Evolutionary conservation across 345 rosid genomes (phyloP).

Genomic region (Sisymbrium altissimum): DNA sequence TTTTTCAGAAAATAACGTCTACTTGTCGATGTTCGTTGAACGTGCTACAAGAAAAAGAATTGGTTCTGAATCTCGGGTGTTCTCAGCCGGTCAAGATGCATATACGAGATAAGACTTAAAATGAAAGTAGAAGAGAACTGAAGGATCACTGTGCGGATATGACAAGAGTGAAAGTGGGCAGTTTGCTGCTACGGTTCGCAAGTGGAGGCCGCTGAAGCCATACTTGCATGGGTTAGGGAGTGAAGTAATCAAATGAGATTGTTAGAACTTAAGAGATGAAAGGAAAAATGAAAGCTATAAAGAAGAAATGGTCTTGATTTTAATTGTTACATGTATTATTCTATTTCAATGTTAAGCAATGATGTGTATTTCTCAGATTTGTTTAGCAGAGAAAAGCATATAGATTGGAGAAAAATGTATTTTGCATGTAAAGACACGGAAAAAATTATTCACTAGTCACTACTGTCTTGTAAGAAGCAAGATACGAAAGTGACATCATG

Average conservation of each 20-base stretch:
- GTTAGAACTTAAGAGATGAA: conserved; percentile 42
- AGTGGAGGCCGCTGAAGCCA: conserved; percentile 96
- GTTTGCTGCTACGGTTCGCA: conserved; percentile 84
- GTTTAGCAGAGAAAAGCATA: not conserved
- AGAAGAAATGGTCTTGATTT: conserved; percentile 56
- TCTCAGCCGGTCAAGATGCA: conserved; percentile 93
- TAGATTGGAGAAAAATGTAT: not conserved
- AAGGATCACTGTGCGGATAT: conserved; percentile 61
- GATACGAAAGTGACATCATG: conserved; percentile 2
- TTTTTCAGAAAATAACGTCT: conserved; percentile 82
- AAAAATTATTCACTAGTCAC: not conserved
- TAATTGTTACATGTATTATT: not conserved
- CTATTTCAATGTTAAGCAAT: not conserved
- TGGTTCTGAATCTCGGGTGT: conserved; percentile 83
- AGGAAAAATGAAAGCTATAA: conserved; percentile 96
- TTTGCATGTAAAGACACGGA: not conserved
- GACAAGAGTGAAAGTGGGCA: conserved; percentile 72
- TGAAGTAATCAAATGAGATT: conserved; percentile 77
- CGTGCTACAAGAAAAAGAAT: conserved; percentile 73
- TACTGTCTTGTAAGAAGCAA: not conserved
- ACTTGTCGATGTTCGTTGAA: conserved; percentile 81
- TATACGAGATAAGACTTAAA: conserved; percentile 60
- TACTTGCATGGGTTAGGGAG: conserved; percentile 96
- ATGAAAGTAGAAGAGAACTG: conserved; percentile 91
- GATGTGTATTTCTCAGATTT: not conserved